Evolutionary conservation across 306 rosid species (phyloP), one percentile per base, ranked within the genome.

Genomic region (Vicia faba): DNA sequence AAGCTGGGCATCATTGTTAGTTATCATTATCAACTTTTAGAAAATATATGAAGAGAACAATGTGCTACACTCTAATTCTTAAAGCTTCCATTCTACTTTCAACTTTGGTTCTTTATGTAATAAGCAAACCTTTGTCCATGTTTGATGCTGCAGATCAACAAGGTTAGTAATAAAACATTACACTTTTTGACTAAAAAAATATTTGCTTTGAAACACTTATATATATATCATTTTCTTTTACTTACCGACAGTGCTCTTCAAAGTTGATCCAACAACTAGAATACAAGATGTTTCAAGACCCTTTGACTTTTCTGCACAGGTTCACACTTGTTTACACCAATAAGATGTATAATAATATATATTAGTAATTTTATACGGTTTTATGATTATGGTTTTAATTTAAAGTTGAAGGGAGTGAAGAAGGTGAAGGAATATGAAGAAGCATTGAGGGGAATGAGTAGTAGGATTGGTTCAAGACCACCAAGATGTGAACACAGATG

Each of bases 401-500:
- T 14, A 5, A 1, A 20, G 5, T 20, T n/a, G 0, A 39, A 72
- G 75, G 66, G 55, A 76, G 53, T 4, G 56, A 64, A 53, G 36
- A 43, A 0, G 16, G 45, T 64, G 51, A 14, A 5, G 5, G 77
- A 55, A 36, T 48, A 66, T 36, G 15, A 36, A 68, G 82, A 72
- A 44, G 26, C 31, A 46, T 61, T 73, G 2, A 78, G 71, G 36
- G 71, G 78, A n/a, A 5, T 50, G 5, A 66, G 25, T 8, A 79
- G 72, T 8, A 79, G 72, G 65, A 46, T 79, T 39, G 83, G 83
- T 1, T 79, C 83, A 69, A 69, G 43, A 39, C 79, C 83, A 56
- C 79, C 83, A 63, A 74, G 83, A 75, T 79, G 83, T 43, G 73
- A 74, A 4, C 79, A 79, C 73, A 79, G 69, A 39, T 79, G 83